phyloP scores from a whole-genome alignment of 495 filamentous ascomycete genomes.

The Penicilliopsis zonata region DNA sequence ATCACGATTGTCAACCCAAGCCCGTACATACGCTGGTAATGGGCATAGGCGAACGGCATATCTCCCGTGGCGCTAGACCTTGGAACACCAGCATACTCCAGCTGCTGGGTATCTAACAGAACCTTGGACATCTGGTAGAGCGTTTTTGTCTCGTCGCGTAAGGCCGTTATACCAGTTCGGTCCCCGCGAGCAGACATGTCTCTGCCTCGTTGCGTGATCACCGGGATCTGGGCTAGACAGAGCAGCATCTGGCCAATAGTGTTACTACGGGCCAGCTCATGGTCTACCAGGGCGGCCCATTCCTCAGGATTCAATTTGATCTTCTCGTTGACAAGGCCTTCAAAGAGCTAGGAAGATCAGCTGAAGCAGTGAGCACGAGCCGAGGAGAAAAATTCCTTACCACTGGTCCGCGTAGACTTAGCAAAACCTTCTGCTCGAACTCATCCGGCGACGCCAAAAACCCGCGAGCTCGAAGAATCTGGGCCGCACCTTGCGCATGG shows the following conservation, averaged over 20 bases:
- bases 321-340: slow-evolving; percentile 24
- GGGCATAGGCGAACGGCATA: slow-evolving; percentile 10
- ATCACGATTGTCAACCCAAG: slow-evolving; percentile 17
- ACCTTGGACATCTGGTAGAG: slow-evolving; percentile 16
- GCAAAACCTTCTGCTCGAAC: slow-evolving; percentile 25
- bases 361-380: slow-evolving; percentile 2
- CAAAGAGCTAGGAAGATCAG: slow-evolving; percentile 19
- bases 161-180: slow-evolving; percentile 1
- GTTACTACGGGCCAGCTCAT: slow-evolving; percentile 11
- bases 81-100: slow-evolving; percentile 3
- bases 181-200: slow-evolving; percentile 2
- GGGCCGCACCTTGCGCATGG: slow-evolving; percentile 28
- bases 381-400: slow-evolving; percentile 10
- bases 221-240: slow-evolving; percentile 15
- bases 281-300: slow-evolving; percentile 22
- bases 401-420: slow-evolving; percentile 27
- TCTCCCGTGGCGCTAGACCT: background rate
- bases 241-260: slow-evolving; percentile 21
- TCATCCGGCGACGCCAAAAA: slow-evolving; percentile 16
- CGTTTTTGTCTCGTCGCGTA: slow-evolving; percentile 12
- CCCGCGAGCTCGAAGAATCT: slow-evolving; percentile 26
- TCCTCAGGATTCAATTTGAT: slow-evolving; percentile 23
- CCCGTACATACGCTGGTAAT: slow-evolving; percentile 22
- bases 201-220: slow-evolving; percentile 14
- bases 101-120: slow-evolving; percentile 8